A percentile compares a stretch with the other conserved stretches of the same genome.
Conservation (phyloP, 2,329 filamentous ascomycete species). For the Eutypa lata region DNA sequence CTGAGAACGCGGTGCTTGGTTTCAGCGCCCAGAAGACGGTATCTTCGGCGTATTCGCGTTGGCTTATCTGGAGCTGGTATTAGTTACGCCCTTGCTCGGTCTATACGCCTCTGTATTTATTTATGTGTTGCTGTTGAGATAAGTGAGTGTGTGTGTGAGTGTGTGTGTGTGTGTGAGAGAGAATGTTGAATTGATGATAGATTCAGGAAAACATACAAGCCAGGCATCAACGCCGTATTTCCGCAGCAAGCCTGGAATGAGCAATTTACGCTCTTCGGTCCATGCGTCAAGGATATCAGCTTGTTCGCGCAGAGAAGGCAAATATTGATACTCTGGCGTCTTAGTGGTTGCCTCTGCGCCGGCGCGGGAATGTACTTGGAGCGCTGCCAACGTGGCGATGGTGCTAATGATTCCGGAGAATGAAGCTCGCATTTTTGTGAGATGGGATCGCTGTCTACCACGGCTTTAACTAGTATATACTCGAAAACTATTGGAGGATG, state of each 20-base stretch:
- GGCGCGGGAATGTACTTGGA: neutral
- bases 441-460: too few relatives aligned
- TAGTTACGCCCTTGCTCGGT: too few relatives aligned
- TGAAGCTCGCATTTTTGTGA: constrained; percentile 1
- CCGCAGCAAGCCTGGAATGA: constrained; percentile 39
- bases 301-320: constrained; percentile 43
- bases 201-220: constrained; percentile 34
- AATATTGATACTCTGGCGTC: constrained; percentile 31
- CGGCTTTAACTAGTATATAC: too few relatives aligned
- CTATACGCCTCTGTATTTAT: too few relatives aligned
- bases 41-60: constrained; percentile 50
- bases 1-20: constrained; percentile 42
- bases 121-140: too few relatives aligned
- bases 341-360: constrained; percentile 8
- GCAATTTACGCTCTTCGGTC: constrained; percentile 38
- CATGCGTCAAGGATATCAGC: constrained; percentile 40
- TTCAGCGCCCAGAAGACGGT: constrained; percentile 51
- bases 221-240: constrained; percentile 47
- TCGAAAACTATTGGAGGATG: too few relatives aligned
- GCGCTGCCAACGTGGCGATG: neutral
- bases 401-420: neutral
- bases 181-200: neutral
- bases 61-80: constrained; percentile 46
- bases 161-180: neutral
- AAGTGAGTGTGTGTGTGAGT: too few relatives aligned